Evolutionary conservation across 257 asterid genomes (phyloP).

Genomic region (Solanum commersonii): DNA sequence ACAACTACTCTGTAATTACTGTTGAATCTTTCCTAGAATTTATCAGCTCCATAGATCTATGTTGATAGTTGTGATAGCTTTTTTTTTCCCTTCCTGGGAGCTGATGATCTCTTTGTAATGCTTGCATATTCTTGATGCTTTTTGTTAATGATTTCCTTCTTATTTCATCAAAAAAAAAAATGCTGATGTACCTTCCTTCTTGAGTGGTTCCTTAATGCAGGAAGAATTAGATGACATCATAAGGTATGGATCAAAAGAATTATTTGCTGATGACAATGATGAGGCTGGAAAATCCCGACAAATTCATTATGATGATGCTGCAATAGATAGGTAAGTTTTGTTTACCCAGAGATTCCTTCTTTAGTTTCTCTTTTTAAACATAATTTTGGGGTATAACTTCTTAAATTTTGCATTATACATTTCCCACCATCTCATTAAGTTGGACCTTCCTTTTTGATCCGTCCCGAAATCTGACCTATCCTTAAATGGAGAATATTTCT

Average conservation of each 20-base stretch:
- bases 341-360: not conserved
- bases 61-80: not conserved
- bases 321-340: slow-evolving; percentile 43
- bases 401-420: not conserved
- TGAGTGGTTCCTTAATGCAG: slow-evolving; percentile 31
- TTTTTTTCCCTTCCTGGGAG: not conserved
- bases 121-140: not conserved
- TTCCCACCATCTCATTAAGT: not conserved
- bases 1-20: not conserved
- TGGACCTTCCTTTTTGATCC: not conserved
- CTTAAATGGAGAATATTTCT: not conserved
- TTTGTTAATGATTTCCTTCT: not conserved
- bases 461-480: not conserved
- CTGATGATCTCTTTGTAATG: not conserved
- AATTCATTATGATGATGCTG: slow-evolving; percentile 94
- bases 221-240: slow-evolving; percentile 96
- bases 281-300: slow-evolving; percentile 88
- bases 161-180: not conserved
- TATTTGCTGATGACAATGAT: slow-evolving; percentile 90
- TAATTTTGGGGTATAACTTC: not conserved
- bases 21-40: not conserved
- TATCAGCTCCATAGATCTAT: not conserved
- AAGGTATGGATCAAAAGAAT: slow-evolving; percentile 90
- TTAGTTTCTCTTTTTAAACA: not conserved
- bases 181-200: not conserved